A percentile compares a stretch with the other conserved stretches of the same genome.
These are phyloP conservation scores for Pythium chondricola DNA, from an alignment of 352 stramenopile species.

Conservation along the genomic window DNA sequence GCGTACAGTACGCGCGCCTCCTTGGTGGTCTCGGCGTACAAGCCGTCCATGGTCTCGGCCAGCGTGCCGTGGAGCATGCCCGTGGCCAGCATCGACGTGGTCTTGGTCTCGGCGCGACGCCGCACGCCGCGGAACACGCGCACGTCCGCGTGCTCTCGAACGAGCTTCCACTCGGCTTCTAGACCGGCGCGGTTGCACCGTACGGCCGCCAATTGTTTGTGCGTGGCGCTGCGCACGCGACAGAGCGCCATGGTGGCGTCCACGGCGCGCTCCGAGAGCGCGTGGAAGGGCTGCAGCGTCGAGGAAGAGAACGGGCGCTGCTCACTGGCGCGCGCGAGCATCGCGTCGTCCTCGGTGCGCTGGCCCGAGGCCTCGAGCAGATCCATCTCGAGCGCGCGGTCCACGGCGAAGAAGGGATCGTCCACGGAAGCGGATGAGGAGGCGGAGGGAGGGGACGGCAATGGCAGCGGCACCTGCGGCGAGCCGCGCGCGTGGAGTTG, in stretches of 20 bases:
- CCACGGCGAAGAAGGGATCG: background rate
- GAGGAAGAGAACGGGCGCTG: slow-evolving; percentile 19
- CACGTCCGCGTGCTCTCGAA: slow-evolving; percentile 55
- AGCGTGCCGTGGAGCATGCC: slow-evolving; percentile 59
- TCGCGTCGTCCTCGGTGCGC: slow-evolving; percentile 13
- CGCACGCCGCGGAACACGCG: slow-evolving; percentile 44
- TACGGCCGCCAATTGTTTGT: slow-evolving; percentile 1
- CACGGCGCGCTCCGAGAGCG: slow-evolving; percentile 15
- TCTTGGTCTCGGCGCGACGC: slow-evolving; percentile 36
- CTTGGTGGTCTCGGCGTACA: slow-evolving; percentile 71
- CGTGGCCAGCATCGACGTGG: slow-evolving; percentile 45
- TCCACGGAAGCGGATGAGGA: background rate
- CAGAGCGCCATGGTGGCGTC: slow-evolving; percentile 7
- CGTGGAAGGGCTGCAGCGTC: slow-evolving; percentile 19
- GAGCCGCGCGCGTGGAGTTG: background rate
- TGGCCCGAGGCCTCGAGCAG: slow-evolving; percentile 8
- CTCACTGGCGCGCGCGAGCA: slow-evolving; percentile 21
- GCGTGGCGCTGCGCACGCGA: background rate
- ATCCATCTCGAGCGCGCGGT: slow-evolving; percentile 20
- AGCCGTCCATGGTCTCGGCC: slow-evolving; percentile 64
- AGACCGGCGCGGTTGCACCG: background rate
- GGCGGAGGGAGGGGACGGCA: background rate
- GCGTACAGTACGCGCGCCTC: slow-evolving; percentile 55
- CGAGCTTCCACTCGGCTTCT: slow-evolving; percentile 55
- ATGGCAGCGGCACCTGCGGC: background rate